Evolutionary conservation across 2,329 filamentous ascomycete genomes (phyloP), one percentile per base, ranked within the genome.

Genomic region (Trichoderma sp.): DNA sequence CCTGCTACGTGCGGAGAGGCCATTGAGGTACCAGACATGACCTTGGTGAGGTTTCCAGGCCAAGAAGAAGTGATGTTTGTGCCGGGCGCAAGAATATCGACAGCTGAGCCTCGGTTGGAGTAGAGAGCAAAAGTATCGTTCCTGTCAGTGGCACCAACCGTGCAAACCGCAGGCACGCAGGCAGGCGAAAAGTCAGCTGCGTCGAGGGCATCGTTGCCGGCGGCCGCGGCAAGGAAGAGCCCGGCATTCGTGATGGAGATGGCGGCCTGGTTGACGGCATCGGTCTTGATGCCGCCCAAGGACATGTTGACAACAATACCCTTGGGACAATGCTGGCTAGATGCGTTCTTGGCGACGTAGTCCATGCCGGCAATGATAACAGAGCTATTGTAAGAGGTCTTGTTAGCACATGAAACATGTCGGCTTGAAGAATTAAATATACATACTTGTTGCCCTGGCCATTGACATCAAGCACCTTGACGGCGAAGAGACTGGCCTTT

Each of bases 1-100:
- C 89, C 89, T 37, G 84, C 82, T 69, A 90, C 81, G 75, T 90
- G 88, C 1, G 89, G 89, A 4, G 82, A 79, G 4, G 88, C 86
- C 88, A 90, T 90, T n/a, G 84, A 87, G 13, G 89, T 91, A 43
- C 89, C 89, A 16, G 81, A 85, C 74, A 89, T 82, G 58, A 75
- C 81, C 66, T 77, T 83, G 56, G 84, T 81, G 18, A 75, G 78
- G 68, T 75, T 80, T 75, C 77, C 74, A 68, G 81, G 79, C 83
- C 83, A 87, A 6, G 87, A 76, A 55, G 82, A 85, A 5, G 83
- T 75, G 66, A 87, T 77, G 69, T 71, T 72, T 52, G 78, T 76
- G 24, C 86, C 86, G 2, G 86, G 84, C 5, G 81, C 86, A 64
- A 85, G 85, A 75, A 88, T 78, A 73, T 87, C 84, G 69, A 88